A percentile compares a stretch with the other conserved stretches of the same genome.
Conservation (phyloP, 345 rosid species). For the Gossypium mustelinum region DNA sequence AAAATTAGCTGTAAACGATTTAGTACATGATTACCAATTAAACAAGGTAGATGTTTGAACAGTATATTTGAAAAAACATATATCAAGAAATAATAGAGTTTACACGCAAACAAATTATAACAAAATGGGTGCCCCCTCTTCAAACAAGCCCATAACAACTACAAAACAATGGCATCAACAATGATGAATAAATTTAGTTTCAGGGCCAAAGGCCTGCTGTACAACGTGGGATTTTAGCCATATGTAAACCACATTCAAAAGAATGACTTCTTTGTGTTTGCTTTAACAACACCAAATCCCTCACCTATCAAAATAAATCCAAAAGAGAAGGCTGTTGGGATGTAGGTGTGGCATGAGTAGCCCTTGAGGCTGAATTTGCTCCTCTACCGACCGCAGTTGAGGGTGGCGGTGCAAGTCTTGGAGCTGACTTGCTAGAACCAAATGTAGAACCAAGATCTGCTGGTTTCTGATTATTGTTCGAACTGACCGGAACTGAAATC, state of each 20-base stretch:
- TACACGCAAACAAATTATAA: no score
- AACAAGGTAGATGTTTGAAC: no score
- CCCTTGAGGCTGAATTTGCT: conserved; percentile 32
- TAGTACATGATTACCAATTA: no score
- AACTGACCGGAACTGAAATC: conserved; percentile 25
- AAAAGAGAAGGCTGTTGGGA: conserved; percentile 59
- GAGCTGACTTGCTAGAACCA: conserved; percentile 56
- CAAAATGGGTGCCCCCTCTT: no score
- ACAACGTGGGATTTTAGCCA: conserved; percentile 12
- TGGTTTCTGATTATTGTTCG: conserved; percentile 26
- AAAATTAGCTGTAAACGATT: no score
- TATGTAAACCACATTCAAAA: not conserved
- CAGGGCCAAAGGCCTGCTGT: conserved; percentile 7
- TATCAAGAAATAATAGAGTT: no score
- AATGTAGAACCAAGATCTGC: conserved; percentile 68
- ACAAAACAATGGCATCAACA: conserved; percentile 13
- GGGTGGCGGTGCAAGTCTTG: conserved; percentile 91
- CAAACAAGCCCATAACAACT: no score
- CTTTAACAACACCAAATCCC: not conserved
- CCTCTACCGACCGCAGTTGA: conserved; percentile 69
- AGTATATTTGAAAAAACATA: no score
- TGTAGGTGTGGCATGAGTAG: conserved; percentile 39
- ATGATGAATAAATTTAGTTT: not conserved
- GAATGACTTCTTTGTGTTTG: not conserved
- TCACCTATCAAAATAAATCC: conserved; percentile 56